phyloP scores from a whole-genome alignment of 345 rosid species.

The Chamaenerion angustifolium region DNA sequence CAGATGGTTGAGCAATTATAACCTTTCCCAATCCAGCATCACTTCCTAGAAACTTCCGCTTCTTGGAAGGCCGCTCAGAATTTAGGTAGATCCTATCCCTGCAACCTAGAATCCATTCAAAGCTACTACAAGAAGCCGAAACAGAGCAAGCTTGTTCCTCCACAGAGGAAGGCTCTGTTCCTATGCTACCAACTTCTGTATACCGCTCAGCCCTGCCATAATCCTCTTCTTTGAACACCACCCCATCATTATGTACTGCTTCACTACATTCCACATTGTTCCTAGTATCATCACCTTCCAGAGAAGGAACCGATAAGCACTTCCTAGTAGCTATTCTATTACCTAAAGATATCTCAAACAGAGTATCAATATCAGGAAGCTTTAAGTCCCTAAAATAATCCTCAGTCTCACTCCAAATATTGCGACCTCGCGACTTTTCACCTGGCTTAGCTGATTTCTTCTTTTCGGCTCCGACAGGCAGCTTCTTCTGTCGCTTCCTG shows the following conservation, averaged over 20 bases:
- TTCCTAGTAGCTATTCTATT: conserved; percentile 29
- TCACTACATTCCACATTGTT: conserved; percentile 13
- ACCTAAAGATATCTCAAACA: conserved; percentile 30
- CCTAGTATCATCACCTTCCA: conserved; percentile 16
- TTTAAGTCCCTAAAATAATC: conserved; percentile 68
- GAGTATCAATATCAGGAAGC: conserved; percentile 57
- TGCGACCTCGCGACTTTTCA: conserved; percentile 43
- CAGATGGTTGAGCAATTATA: conserved; percentile 47
- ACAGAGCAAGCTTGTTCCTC: conserved; percentile 18
- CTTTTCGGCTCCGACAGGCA: conserved; percentile 32
- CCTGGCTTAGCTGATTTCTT: conserved; percentile 62
- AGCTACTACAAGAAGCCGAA: conserved; percentile 24
- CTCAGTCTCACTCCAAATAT: conserved; percentile 65
- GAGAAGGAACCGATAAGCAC: conserved; percentile 35
- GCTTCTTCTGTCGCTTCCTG: conserved; percentile 68
- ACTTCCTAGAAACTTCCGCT: conserved; percentile 61
- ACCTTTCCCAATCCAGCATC: conserved; percentile 77
- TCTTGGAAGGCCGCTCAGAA: conserved; percentile 83
- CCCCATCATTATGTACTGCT: conserved; percentile 1
- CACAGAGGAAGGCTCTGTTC: no score
- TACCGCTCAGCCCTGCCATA: no score
- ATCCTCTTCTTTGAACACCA: no score
- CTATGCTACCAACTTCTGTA: conserved; percentile 5
- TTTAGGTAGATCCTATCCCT: conserved; percentile 60
- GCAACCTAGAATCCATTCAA: conserved; percentile 85